Conservation (phyloP, 2,329 filamentous ascomycete genomes). For the Ophiostoma populinum region DNA sequence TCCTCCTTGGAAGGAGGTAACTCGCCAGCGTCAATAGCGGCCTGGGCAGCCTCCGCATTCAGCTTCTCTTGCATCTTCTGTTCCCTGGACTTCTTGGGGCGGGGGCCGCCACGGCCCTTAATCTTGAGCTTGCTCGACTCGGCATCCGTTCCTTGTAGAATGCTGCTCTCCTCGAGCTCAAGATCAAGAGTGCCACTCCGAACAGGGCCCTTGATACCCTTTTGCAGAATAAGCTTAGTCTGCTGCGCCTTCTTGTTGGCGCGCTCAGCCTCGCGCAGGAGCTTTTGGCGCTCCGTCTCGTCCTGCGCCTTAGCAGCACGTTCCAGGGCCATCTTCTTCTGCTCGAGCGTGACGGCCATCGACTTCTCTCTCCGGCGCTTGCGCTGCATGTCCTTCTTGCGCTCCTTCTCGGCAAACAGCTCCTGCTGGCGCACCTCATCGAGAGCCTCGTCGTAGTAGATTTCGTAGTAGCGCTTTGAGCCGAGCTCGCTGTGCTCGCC, state of each 20-base stretch:
- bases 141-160: slow-evolving; percentile 56
- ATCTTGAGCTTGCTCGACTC: slow-evolving; percentile 33
- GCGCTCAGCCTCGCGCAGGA: slow-evolving; percentile 71
- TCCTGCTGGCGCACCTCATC: slow-evolving; percentile 81
- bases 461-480: slow-evolving; percentile 57
- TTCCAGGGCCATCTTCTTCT: slow-evolving; percentile 68
- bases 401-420: slow-evolving; percentile 87
- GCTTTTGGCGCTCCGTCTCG: slow-evolving; percentile 63
- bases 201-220: slow-evolving; percentile 65
- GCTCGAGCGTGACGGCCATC: slow-evolving; percentile 80
- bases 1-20: slow-evolving; percentile 46
- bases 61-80: slow-evolving; percentile 69
- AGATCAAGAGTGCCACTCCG: slow-evolving; percentile 53
- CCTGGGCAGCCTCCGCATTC: slow-evolving; percentile 74
- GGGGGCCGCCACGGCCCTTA: slow-evolving; percentile 35
- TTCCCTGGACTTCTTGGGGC: slow-evolving; percentile 82
- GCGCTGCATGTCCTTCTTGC: slow-evolving; percentile 98
- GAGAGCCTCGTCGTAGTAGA: slow-evolving; percentile 65
- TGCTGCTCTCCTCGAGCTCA: slow-evolving; percentile 69
- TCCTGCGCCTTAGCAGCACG: slow-evolving; percentile 65
- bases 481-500: slow-evolving; percentile 51
- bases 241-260: slow-evolving; percentile 86
- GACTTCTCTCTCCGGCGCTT: slow-evolving; percentile 93
- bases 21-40: slow-evolving; percentile 62
- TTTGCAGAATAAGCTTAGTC: slow-evolving; percentile 73